These are phyloP conservation scores for Podosphaera leucotricha DNA, from an alignment of 2,329 filamentous ascomycete species.

Conservation along the genomic window DNA sequence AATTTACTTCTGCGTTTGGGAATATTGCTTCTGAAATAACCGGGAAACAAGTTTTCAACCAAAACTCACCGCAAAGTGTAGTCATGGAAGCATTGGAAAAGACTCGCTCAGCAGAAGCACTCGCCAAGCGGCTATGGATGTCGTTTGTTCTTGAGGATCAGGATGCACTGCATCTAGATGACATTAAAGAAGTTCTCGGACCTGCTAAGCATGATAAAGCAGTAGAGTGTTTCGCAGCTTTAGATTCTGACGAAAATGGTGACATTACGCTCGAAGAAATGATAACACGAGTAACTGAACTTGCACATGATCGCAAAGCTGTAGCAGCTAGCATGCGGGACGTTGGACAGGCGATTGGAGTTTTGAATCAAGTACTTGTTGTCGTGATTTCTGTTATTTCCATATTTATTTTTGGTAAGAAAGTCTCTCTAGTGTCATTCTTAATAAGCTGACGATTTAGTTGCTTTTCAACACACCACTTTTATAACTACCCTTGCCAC, in stretches of 20 bases:
- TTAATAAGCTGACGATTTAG: slow-evolving; percentile 18
- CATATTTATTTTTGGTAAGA: slow-evolving; percentile 58
- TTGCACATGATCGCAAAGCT: slow-evolving; percentile 67
- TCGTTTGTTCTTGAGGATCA: slow-evolving; percentile 83
- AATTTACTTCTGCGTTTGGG: slow-evolving; percentile 78
- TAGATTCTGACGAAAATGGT: slow-evolving; percentile 63
- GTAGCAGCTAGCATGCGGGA: slow-evolving; percentile 91
- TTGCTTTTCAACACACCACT: slow-evolving; percentile 70
- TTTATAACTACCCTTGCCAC: slow-evolving; percentile 73
- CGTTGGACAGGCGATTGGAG: slow-evolving; percentile 79
- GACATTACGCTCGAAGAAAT: slow-evolving; percentile 2
- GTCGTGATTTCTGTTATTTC: slow-evolving; percentile 60
- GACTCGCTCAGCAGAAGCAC: slow-evolving; percentile 61
- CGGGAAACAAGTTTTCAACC: slow-evolving; percentile 85
- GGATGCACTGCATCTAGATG: slow-evolving; percentile 55
- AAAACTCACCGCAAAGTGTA: slow-evolving; percentile 70
- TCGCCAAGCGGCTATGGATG: slow-evolving; percentile 93
- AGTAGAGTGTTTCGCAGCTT: slow-evolving; percentile 56
- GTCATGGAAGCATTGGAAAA: slow-evolving; percentile 78
- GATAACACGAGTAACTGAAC: slow-evolving; percentile 50
- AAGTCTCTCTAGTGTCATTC: slow-evolving; percentile 7
- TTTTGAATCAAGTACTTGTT: slow-evolving; percentile 67
- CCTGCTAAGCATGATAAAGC: slow-evolving; percentile 50
- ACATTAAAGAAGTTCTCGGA: slow-evolving; percentile 74
- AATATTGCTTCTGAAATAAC: slow-evolving; percentile 89